Evolutionary conservation across 2,329 filamentous ascomycete genomes (phyloP).

Genomic region (Sclerotinia sclerotiorum): DNA sequence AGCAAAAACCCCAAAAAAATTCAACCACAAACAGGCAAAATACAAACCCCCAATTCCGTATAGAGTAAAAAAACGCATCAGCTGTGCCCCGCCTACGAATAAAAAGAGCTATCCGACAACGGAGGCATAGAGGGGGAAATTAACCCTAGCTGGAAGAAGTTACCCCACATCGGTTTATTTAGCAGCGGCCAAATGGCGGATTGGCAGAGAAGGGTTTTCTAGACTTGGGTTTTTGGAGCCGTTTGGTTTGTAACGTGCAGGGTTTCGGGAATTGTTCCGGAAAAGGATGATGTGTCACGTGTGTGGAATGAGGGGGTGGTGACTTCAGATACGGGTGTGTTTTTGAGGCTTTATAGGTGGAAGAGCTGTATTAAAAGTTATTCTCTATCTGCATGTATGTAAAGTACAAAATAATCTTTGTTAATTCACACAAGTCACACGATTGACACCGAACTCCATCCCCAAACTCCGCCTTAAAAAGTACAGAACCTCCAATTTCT

Average conservation of each 20-base stretch:
- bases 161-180: conserved; percentile 7
- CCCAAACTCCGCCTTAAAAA: no score
- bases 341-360: no score
- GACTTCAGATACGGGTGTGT: background rate
- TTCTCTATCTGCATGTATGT: no score
- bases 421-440: no score
- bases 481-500: no score
- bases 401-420: no score
- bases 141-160: background rate
- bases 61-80: background rate
- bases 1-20: background rate
- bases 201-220: background rate
- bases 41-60: no score
- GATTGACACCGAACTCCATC: no score
- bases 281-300: background rate
- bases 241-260: background rate
- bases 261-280: background rate
- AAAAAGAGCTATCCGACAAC: conserved; percentile 12
- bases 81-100: conserved; percentile 5
- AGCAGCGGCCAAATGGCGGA: conserved; percentile 13
- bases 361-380: background rate
- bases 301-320: background rate
- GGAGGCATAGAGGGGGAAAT: background rate
- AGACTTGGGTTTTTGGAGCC: background rate
- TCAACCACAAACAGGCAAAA: conserved; percentile 1